Base-by-base conservation (phyloP, 2,329 filamentous ascomycete genomes). In the Cordyceps militaris region DNA sequence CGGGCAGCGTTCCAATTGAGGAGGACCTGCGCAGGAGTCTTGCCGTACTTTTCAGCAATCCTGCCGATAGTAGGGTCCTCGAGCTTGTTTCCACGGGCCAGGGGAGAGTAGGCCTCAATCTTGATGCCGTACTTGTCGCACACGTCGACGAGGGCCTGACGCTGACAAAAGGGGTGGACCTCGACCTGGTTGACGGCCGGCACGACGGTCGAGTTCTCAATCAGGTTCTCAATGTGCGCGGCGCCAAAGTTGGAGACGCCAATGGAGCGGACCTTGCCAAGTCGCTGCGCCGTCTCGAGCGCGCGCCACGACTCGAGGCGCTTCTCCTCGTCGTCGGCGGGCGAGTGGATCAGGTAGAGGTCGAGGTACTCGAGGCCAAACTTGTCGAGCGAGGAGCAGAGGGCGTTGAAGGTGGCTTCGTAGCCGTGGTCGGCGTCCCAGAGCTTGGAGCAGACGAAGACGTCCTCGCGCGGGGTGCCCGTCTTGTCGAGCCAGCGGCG, bases 241-340 rank as follows among this genome's bases (percentile, higher is more conserved):
- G 88, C 81, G 0, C 88, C 89, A 68, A 87, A 92, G 76, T 93
- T 93, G 65, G 85, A 89, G 30, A 93, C 85, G 51, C 89, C 89
- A 63, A 93, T 89, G 50, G 84, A 82, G 61, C 75, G 79, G 57
- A 85, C 84, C 66, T 83, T 83, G 63, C 87, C 86, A 1, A 81
- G 78, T 38, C 78, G 77, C 68, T 84, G 77, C 76, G 91, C 84
- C 23, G 81, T 83, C 68, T 87, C 81, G 62, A 85, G 71, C 55
- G 89, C 89, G 63, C 76, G 79, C 89, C 89, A 94, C 67, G 86
- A 89, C 58, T 88, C 84, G 48, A 87, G 71, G 6, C 89, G 79
- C 49, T 83, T 85, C 66, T 81, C 70, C 68, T 79, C 84, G 5
- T 89, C 87, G 30, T 89, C 82, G 59, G 93, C 83, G 28, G 83